Evolutionary conservation across 805 yeast species (phyloP).

Genomic region (Kuraishia piskuri): DNA sequence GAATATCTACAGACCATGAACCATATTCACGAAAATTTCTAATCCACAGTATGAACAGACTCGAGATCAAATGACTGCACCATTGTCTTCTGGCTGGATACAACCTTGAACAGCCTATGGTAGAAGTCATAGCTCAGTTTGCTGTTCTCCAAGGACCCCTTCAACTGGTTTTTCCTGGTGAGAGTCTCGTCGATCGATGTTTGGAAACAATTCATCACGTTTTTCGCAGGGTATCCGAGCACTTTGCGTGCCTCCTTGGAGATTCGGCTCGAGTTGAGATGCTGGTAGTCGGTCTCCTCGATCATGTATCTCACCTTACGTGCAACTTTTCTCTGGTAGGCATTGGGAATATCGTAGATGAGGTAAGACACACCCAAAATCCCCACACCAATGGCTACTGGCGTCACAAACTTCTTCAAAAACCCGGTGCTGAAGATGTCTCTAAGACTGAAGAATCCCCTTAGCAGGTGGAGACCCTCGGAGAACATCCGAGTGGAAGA

Average conservation of each 20-base stretch:
- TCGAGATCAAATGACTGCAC: conserved; percentile 1
- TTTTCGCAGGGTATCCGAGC: conserved; percentile 72
- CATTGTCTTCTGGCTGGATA: conserved; percentile 27
- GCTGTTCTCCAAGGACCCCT: conserved; percentile 43
- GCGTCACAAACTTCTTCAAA: conserved; percentile 41
- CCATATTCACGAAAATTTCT: too few species aligned
- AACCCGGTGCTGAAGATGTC: conserved; percentile 28
- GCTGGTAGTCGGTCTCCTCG: conserved; percentile 65
- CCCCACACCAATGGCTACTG: conserved; percentile 40
- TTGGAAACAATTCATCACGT: conserved; percentile 66
- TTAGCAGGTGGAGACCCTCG: conserved; percentile 19
- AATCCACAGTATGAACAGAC: neutral
- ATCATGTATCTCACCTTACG: conserved; percentile 58
- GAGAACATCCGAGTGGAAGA: conserved; percentile 7
- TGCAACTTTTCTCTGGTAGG: conserved; percentile 79
- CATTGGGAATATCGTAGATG: conserved; percentile 77
- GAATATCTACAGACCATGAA: too few species aligned
- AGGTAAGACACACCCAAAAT: conserved; percentile 53
- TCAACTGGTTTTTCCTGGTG: conserved; percentile 46
- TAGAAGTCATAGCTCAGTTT: conserved; percentile 50
- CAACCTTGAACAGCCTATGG: conserved; percentile 35
- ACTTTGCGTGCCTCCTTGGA: conserved; percentile 79
- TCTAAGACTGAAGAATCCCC: conserved; percentile 22
- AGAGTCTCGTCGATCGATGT: conserved; percentile 53
- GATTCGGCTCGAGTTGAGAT: conserved; percentile 67